A percentile compares a stretch with the other conserved stretches of the same genome.
These are phyloP conservation scores for Microdochium paspali DNA, from an alignment of 2,329 filamentous ascomycete species.

Conservation along the genomic window DNA sequence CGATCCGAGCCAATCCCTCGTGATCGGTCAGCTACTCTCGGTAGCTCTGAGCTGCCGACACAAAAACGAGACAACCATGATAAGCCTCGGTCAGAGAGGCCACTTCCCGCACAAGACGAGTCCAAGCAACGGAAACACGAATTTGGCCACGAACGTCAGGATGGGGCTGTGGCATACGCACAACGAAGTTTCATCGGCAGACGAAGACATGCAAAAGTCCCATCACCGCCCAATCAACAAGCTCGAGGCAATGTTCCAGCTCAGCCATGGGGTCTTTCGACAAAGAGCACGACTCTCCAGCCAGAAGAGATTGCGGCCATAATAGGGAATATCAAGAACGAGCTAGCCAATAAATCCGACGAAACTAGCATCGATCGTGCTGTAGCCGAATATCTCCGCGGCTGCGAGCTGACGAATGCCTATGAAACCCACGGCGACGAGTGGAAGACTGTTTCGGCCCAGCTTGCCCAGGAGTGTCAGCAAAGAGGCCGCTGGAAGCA, in stretches of 20 bases:
- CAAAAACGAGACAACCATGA: background rate
- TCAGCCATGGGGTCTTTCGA: background rate
- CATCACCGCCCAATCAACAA: background rate
- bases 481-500: constrained; percentile 16
- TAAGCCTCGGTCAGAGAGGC: background rate
- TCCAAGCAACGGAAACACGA: background rate
- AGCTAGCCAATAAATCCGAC: background rate
- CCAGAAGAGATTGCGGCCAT: background rate
- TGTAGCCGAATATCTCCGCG: constrained; percentile 9
- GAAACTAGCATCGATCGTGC: constrained; percentile 11
- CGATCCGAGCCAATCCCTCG: background rate
- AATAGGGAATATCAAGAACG: background rate
- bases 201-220: background rate
- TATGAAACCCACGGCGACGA: constrained; percentile 5
- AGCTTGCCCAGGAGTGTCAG: constrained; percentile 23
- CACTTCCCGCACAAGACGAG: background rate
- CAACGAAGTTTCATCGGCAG: background rate
- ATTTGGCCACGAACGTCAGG: background rate
- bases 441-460: constrained; percentile 14
- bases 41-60: background rate
- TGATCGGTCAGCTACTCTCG: background rate
- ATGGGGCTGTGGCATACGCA: background rate
- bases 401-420: constrained; percentile 1
- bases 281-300: background rate
- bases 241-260: background rate